Percentiles rank a stretch among this genome's conserved stretches.
Conservation (phyloP, 2,329 filamentous ascomycete species). For the Chrysosporium keratinophilum region DNA sequence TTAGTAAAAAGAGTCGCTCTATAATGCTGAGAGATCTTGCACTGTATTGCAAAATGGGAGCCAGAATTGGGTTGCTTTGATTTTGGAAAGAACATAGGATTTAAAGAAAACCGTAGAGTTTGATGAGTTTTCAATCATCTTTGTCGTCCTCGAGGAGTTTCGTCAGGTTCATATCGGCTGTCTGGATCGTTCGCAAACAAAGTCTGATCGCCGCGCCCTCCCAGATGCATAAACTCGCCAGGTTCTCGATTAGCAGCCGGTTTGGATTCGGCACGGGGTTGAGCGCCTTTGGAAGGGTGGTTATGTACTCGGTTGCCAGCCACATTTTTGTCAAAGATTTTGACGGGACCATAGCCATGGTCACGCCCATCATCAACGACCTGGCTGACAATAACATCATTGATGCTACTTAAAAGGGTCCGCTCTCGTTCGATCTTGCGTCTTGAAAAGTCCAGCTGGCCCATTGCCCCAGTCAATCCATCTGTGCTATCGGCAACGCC, state of each 20-base stretch:
- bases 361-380: conserved; percentile 39
- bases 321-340: conserved; percentile 65
- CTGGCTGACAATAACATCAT: conserved; percentile 56
- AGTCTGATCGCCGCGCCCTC: conserved; percentile 72
- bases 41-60: background rate
- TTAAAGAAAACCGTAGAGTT: background rate
- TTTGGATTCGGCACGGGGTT: conserved; percentile 46
- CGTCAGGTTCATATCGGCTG: conserved; percentile 11
- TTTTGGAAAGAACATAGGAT: background rate
- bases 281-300: conserved; percentile 25
- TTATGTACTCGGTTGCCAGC: conserved; percentile 39
- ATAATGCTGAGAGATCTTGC: too few species aligned
- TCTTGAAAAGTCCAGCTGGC: conserved; percentile 69
- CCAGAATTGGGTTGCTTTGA: too few species aligned
- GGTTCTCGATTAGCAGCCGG: conserved; percentile 59
- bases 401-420: conserved; percentile 72
- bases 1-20: too few species aligned
- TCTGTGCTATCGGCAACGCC: conserved; percentile 77
- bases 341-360: conserved; percentile 47
- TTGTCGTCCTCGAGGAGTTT: conserved; percentile 6
- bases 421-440: conserved; percentile 72
- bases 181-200: conserved; percentile 56
- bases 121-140: background rate
- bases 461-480: conserved; percentile 78
- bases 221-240: conserved; percentile 71